Base-by-base conservation (phyloP, 495 filamentous ascomycete species). In the Penicillium steckii region DNA sequence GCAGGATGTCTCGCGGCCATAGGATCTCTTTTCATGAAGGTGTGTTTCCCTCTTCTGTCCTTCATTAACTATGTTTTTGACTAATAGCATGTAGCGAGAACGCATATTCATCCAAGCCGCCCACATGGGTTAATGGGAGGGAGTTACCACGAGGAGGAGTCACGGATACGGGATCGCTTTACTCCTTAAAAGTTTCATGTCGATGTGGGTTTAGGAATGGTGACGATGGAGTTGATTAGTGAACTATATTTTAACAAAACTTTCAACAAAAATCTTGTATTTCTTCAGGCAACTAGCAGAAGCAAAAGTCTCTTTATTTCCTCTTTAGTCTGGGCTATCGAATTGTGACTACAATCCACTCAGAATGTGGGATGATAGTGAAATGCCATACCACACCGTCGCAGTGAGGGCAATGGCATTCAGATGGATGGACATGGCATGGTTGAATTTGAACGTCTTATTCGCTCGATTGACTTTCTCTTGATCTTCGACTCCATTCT, bases 351-450 rank as follows among this genome's bases (percentile, higher is more conserved):
- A 59, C 4, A 51, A 17, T 19, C 48, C 53, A 2, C 13, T 25
- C 1, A 45, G 1, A 30, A 69, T 38, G 8, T 48, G 68, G 2
- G 55, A 65, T 0, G 70, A 75, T 53, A 84, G 52, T 38, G 64
- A 65, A 56, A 72, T 73, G 1, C 76, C 79, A 66, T 82, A 83
- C 55, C 69, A 71, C 6, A 82, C 22, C 26, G 77, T 78, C 6
- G 76, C 76, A 2, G 71, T 66, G 44, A 83, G 66, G 0, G 74
- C 69, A 24, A 82, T 63, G 12, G 81, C 55, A 59, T 84, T 83
- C 5, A 83, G 46, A 57, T 83, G 79, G 41, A 82, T 82, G 15
- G 65, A 68, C 75, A 80, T 83, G 4, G 79, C 79, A 53, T 85
- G 79, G 41, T 71, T 74, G 5, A 58, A 55, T 6, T 69, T 65